Evolutionary conservation across 805 yeast genomes (phyloP).

Genomic region (Candida sanyiensis): DNA sequence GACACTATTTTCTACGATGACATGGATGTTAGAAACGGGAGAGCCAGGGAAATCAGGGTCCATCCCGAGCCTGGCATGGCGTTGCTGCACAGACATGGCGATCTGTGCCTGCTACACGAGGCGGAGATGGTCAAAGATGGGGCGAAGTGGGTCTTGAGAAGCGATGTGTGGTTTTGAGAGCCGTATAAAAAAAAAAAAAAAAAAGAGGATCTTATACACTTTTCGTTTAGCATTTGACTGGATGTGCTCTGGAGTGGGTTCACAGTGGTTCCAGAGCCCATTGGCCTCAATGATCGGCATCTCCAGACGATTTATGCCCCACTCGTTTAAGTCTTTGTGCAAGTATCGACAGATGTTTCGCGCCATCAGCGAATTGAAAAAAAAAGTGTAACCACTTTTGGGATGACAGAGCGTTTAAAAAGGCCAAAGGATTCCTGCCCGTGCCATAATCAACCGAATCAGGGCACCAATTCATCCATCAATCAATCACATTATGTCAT

Average conservation of each 20-base stretch:
- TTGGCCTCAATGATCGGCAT: background rate
- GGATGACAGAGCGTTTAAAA: background rate
- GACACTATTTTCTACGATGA: constrained; percentile 47
- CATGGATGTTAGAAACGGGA: constrained; percentile 8
- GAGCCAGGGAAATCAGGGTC: constrained; percentile 28
- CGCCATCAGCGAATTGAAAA: constrained; percentile 2
- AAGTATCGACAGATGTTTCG: background rate
- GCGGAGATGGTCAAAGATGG: constrained; percentile 47
- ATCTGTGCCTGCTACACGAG: constrained; percentile 56
- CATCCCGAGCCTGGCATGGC: constrained; percentile 53
- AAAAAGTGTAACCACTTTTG: constrained; percentile 6
- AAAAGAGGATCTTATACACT: no score
- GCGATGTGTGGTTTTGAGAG: constrained; percentile 41
- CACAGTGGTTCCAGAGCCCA: no score
- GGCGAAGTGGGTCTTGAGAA: constrained; percentile 56
- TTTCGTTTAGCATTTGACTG: no score
- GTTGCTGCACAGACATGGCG: constrained; percentile 59
- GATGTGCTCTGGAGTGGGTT: no score
- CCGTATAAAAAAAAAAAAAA: no score
- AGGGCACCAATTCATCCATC: no score
- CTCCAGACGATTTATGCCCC: background rate
- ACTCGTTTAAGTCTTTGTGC: background rate
- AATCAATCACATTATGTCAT: constrained; percentile 4
- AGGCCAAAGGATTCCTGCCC: no score
- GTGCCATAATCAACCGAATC: no score